These are phyloP conservation scores for Lavandula angustifolia DNA, from an alignment of 257 asterid species.

Conservation along the genomic window DNA sequence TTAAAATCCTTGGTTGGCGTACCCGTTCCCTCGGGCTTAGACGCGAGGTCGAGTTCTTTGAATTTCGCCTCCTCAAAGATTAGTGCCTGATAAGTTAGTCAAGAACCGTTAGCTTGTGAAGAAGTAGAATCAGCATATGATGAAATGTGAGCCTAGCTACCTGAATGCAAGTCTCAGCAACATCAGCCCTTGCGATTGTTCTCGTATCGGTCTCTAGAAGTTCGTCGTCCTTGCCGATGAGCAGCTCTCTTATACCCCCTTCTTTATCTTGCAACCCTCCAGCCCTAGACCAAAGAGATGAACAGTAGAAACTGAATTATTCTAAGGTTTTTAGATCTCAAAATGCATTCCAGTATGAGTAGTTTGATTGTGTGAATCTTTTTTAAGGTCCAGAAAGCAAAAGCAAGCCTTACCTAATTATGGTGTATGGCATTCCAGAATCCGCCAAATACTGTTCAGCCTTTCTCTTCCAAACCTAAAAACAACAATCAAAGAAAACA, in stretches of 20 bases:
- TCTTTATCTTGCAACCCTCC: conserved; percentile 96
- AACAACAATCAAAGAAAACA: no score
- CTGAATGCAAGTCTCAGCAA: conserved; percentile 95
- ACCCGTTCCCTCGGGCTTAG: conserved; percentile 86
- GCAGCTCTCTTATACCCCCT: conserved; percentile 86
- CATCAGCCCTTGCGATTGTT: conserved; percentile 82
- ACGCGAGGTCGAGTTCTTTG: conserved; percentile 87
- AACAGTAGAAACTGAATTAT: background rate
- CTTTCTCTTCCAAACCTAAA: conserved; percentile 90
- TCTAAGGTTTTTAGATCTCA: no score
- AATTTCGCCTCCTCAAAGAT: conserved; percentile 76
- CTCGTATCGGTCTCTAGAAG: conserved; percentile 86
- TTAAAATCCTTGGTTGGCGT: conserved; percentile 80
- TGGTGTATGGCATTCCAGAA: conserved; percentile 90
- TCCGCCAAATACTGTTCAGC: conserved; percentile 89
- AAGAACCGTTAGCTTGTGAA: conserved; percentile 10
- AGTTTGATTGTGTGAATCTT: conserved; percentile 1
- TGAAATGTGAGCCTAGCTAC: conserved; percentile 33
- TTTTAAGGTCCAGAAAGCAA: conserved; percentile 3
- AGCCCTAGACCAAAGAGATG: conserved; percentile 52
- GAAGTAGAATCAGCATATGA: background rate
- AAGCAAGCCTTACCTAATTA: conserved; percentile 60
- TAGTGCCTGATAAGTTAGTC: conserved; percentile 58
- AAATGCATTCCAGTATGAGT: background rate
- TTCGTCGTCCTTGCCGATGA: conserved; percentile 86